Percentiles rank a stretch among this genome's conserved stretches.
phyloP scores from a whole-genome alignment of 169 alveolate species.

The Babesia gibsoni region DNA sequence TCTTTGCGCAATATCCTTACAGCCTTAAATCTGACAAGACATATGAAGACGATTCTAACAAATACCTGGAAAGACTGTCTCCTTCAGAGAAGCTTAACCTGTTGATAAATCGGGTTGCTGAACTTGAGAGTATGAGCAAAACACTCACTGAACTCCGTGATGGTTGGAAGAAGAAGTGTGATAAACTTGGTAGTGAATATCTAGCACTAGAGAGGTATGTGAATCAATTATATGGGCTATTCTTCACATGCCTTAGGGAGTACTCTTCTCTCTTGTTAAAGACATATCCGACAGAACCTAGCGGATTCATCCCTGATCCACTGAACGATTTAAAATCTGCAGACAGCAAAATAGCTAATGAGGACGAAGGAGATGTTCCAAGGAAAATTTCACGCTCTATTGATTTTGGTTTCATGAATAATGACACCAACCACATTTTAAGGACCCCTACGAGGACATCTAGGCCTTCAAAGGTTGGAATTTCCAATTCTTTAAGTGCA shows the following conservation, averaged over 20 bases:
- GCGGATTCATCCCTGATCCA: not conserved
- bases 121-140: slow-evolving; percentile 32
- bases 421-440: not conserved
- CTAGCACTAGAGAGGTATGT: slow-evolving; percentile 32
- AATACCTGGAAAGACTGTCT: not conserved
- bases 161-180: slow-evolving; percentile 36
- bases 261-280: not conserved
- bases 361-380: not conserved
- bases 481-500: not conserved
- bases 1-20: not conserved
- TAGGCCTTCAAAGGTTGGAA: not conserved
- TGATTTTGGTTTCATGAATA: not conserved
- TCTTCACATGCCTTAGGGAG: slow-evolving; percentile 9
- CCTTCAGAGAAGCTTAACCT: slow-evolving; percentile 27
- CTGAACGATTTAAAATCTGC: not conserved
- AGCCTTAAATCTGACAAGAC: not conserved
- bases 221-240: not conserved
- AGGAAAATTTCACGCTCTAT: not conserved
- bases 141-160: slow-evolving; percentile 14
- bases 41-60: not conserved
- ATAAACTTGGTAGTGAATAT: slow-evolving; percentile 10
- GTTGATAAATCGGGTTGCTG: slow-evolving; percentile 33
- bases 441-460: not conserved
- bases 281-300: not conserved
- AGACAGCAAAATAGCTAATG: not conserved